Conservation (phyloP, 805 yeast genomes). For the Candida pseudoglaebosa region DNA sequence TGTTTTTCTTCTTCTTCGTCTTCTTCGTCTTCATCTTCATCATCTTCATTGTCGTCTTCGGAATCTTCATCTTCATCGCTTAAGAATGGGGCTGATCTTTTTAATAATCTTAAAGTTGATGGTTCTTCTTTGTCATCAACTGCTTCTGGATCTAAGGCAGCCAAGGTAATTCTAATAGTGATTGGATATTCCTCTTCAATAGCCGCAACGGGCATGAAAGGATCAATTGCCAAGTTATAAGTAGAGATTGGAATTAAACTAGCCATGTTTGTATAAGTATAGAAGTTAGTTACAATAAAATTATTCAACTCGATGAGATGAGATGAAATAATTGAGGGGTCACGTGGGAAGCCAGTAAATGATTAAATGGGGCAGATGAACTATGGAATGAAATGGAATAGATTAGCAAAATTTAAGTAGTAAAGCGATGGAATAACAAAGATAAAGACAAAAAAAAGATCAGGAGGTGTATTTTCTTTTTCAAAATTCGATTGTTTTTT, state of each 20-base stretch:
- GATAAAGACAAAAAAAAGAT: too few species aligned
- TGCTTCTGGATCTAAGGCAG: conserved; percentile 90
- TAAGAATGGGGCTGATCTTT: conserved; percentile 48
- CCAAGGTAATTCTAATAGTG: conserved; percentile 88
- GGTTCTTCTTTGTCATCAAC: conserved; percentile 79
- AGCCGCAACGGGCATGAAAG: conserved; percentile 85
- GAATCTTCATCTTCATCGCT: conserved; percentile 44
- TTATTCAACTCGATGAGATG: conserved; percentile 9
- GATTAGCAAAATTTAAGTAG: not conserved
- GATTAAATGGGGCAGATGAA: not conserved
- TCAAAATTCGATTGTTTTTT: too few species aligned
- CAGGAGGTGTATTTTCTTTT: too few species aligned
- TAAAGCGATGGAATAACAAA: not conserved
- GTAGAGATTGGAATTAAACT: conserved; percentile 80
- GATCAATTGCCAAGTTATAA: conserved; percentile 78
- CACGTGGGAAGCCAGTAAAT: conserved; percentile 2
- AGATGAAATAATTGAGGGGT: conserved; percentile 3
- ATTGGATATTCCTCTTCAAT: conserved; percentile 83
- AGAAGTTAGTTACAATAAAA: not conserved
- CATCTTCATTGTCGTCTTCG: conserved; percentile 42
- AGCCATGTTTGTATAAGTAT: conserved; percentile 45
- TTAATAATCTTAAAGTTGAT: conserved; percentile 84
- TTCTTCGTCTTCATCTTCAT: conserved; percentile 41
- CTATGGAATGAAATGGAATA: not conserved
- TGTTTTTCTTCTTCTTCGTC: conserved; percentile 43